Percentiles rank a stretch among this genome's conserved stretches.
Evolutionary conservation across 768 basidiomycete genomes (phyloP).

Genomic region (Pulveroboletus sp.): DNA sequence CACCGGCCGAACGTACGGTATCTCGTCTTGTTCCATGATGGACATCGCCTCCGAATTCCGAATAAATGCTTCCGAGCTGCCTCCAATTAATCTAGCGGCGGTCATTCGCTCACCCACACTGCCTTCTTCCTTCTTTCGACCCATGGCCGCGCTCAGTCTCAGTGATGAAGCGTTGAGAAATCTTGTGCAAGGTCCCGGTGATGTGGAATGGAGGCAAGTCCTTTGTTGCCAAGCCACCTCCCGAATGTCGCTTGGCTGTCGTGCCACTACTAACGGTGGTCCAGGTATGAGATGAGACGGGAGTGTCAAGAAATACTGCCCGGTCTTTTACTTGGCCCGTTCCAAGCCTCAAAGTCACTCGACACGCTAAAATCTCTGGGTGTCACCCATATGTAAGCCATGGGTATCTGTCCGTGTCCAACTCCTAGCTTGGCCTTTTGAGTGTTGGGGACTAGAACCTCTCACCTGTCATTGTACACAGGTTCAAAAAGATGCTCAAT

Average conservation of each 20-base stretch:
- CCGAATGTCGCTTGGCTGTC: background rate
- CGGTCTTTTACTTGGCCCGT: slow-evolving; percentile 78
- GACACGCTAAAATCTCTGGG: slow-evolving; percentile 58
- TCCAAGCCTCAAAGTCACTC: slow-evolving; percentile 81
- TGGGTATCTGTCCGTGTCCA: background rate
- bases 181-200: slow-evolving; percentile 73
- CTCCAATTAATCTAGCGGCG: slow-evolving; percentile 1
- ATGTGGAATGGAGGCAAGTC: slow-evolving; percentile 78
- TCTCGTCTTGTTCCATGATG: slow-evolving; percentile 50
- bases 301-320: slow-evolving; percentile 91
- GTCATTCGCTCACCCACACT: background rate
- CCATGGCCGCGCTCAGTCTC: slow-evolving; percentile 22
- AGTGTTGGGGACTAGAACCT: background rate
- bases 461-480: background rate
- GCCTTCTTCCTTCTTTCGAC: background rate
- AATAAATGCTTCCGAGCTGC: slow-evolving; percentile 16
- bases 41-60: slow-evolving; percentile 25
- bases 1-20: slow-evolving; percentile 45
- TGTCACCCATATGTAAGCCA: slow-evolving; percentile 75
- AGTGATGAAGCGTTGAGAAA: slow-evolving; percentile 44
- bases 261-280: slow-evolving; percentile 9
- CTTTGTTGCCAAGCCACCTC: background rate
- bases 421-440: background rate
- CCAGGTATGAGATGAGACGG: slow-evolving; percentile 91
- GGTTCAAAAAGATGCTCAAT: background rate